Conservation (phyloP, 2,329 filamentous ascomycete species). For the Leptosphaerulina australis region DNA sequence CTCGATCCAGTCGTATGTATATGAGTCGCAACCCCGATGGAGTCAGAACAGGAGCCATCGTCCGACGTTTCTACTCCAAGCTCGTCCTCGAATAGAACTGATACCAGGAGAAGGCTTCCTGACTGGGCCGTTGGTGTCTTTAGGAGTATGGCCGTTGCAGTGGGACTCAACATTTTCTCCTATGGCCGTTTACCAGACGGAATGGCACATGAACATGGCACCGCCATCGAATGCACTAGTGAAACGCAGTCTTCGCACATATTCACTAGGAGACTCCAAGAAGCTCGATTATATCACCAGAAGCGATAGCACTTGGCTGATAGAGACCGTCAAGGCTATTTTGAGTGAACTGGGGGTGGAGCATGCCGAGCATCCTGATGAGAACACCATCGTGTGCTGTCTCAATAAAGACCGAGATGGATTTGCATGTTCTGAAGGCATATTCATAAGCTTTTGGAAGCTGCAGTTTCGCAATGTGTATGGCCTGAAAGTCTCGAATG, state of each 20-base stretch:
- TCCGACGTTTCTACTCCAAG: conserved; percentile 1
- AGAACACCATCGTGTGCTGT: conserved; percentile 28
- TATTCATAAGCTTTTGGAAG: conserved; percentile 35
- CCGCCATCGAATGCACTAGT: conserved; percentile 4
- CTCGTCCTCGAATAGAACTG: conserved; percentile 17
- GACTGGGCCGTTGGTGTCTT: conserved; percentile 27
- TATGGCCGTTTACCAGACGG: conserved; percentile 25
- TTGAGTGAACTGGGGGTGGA: conserved; percentile 35
- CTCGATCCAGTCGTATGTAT: conserved; percentile 15
- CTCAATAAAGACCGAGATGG: conserved; percentile 30
- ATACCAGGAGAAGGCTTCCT: conserved; percentile 30
- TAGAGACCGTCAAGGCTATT: conserved; percentile 29
- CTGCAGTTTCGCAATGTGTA: conserved; percentile 34
- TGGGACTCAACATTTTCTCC: conserved; percentile 37
- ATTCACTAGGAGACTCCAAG: conserved; percentile 30
- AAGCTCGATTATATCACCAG: conserved; percentile 37
- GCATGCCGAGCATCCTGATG: conserved; percentile 23
- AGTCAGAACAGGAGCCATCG: background rate
- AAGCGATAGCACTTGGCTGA: conserved; percentile 33
- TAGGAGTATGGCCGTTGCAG: conserved; percentile 32
- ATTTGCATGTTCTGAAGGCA: conserved; percentile 28
- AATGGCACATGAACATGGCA: conserved; percentile 24
- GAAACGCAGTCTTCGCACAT: conserved; percentile 21
- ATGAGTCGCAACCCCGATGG: background rate
- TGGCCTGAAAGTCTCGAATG: conserved; percentile 30